phyloP scores from a whole-genome alignment of 2,329 filamentous ascomycete species.

The Neodidymelliopsis sp. region DNA sequence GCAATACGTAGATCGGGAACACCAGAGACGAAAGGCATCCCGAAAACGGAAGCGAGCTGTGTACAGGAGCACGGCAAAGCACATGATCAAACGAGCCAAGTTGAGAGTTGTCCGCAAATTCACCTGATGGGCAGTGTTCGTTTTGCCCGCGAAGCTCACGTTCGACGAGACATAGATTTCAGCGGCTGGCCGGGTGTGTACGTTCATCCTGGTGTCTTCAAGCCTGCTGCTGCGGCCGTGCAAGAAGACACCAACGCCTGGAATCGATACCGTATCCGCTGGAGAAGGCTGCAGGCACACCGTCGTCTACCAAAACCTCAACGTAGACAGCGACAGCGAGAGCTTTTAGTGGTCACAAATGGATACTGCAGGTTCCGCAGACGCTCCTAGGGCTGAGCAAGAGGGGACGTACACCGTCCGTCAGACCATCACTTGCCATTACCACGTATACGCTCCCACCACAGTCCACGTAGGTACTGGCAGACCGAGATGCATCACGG shows the following conservation, averaged over 20 bases:
- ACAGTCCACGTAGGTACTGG: conserved; percentile 9
- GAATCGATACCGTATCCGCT: conserved; percentile 27
- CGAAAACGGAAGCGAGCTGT: not conserved
- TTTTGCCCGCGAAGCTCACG: conserved; percentile 4
- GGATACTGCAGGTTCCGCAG: conserved; percentile 16
- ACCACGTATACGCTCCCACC: conserved; percentile 22
- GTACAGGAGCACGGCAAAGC: not conserved
- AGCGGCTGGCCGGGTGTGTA: conserved; percentile 32
- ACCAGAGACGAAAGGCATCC: not conserved
- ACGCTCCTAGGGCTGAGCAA: conserved; percentile 10
- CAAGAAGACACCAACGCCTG: conserved; percentile 26
- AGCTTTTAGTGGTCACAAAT: conserved; percentile 7
- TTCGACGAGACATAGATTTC: conserved; percentile 22
- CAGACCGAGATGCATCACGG: conserved; percentile 2
- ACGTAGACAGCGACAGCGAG: conserved; percentile 5
- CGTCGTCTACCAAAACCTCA: conserved; percentile 3
- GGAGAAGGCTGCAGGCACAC: conserved; percentile 20
- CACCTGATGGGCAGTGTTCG: conserved; percentile 19
- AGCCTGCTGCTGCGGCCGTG: conserved; percentile 15
- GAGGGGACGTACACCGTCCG: conserved; percentile 5
- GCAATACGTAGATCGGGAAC: not conserved
- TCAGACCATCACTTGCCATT: conserved; percentile 19
- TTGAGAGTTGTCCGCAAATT: conserved; percentile 1
- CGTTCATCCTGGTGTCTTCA: conserved; percentile 35
- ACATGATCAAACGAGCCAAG: not conserved